Evolutionary conservation across 164 flowering plant species (phyloP), one percentile per base, ranked within the genome.

Genomic region (Piper betle): DNA sequence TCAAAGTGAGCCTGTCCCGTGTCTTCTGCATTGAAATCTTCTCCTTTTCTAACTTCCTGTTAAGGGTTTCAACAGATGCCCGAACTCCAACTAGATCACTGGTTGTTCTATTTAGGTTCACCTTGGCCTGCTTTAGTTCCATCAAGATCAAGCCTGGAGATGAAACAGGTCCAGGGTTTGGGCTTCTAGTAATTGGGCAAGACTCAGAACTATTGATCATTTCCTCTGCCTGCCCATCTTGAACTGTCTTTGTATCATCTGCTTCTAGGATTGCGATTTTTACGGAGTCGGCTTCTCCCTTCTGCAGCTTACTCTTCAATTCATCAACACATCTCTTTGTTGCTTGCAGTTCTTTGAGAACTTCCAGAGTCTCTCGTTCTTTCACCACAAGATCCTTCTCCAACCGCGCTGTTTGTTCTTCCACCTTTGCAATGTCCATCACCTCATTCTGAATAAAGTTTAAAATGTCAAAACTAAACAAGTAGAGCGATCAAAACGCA

Each of bases 71-170:
- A 66, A 90, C 87, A 57, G 97, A 80, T 52, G 81, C 79, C 52
- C 92, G 86, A 64, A 87, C 81, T 18, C 69, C 88, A 53, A 83
- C 81, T 50, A 93, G 80, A 77, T 85, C 90, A 73, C 37, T 73
- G 2, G 92, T 88, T 50, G 96, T 86, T 61, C 77, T 80, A 57
- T 74, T 77, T 43, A 90, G 80, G 62, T 93, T 90, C 73, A 86
- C 56, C 80, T 93, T 93, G 1, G 94, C 99, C 69, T 86, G 91
- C 63, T 84, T 79, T 71, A 88, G 69, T 61, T 93, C 92, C 80
- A 79, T 71, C 58, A 85, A 73, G 38, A 93, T 82, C 53, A 78
- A 48, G 39, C 84, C 90, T 3, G 96, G 92, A 58, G 85, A 68
- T 38, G 86, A 62, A 48, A 81, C 73, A 15, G 87, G 81, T 50